These are phyloP conservation scores for Tetrahymena malaccensis DNA, from an alignment of 73 alveolate genomes.

Conservation along the genomic window DNA sequence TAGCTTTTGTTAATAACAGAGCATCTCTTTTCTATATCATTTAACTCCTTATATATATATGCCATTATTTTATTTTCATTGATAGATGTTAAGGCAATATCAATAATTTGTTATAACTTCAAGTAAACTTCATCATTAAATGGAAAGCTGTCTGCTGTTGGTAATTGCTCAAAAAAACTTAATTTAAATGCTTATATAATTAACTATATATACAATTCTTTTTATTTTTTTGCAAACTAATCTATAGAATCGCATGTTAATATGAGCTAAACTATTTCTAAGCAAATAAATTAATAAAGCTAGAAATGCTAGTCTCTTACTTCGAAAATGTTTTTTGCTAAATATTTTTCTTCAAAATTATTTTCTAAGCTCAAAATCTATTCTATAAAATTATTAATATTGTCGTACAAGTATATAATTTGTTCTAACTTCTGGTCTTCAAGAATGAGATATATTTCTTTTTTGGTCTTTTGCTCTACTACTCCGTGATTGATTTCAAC, in stretches of 20 bases:
- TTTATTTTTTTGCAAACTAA: background rate
- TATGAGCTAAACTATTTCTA: background rate
- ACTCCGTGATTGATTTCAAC: background rate
- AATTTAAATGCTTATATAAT: too few species aligned
- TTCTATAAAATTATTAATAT: too few species aligned
- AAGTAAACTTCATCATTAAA: background rate
- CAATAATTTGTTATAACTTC: background rate
- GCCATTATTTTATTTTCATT: background rate
- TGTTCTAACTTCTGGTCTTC: background rate
- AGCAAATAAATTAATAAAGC: background rate
- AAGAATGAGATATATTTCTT: background rate
- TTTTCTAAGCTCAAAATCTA: background rate
- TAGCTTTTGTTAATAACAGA: background rate
- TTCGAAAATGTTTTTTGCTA: background rate
- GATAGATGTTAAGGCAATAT: too few species aligned
- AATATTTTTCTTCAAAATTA: background rate
- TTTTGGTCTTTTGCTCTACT: background rate
- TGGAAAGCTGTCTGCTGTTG: background rate
- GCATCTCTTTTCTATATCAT: background rate
- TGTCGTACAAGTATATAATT: background rate
- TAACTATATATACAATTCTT: background rate
- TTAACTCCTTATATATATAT: background rate
- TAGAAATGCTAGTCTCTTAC: background rate
- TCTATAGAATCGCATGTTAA: background rate
- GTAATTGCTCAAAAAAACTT: background rate